Evolutionary conservation across 768 basidiomycete genomes (phyloP), one percentile per base, ranked within the genome.

Genomic region (Pulveroboletus sp.): DNA sequence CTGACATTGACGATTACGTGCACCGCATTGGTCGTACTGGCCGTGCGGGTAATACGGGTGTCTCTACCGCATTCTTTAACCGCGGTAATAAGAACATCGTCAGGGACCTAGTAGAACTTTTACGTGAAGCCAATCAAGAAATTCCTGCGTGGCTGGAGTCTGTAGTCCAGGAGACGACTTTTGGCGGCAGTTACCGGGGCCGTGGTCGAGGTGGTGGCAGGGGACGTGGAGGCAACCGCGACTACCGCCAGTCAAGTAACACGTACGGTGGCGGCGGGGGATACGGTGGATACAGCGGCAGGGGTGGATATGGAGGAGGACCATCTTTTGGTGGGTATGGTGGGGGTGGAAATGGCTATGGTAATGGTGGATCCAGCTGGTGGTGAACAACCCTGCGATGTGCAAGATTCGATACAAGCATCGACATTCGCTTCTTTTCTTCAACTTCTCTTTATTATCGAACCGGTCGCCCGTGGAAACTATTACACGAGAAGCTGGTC

Each of bases 1-100:
- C 88, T 52, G 97, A 98, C 72, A 94, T 99, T 55, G 97, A 98
- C 64, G 97, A 99, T 70, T 99, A 98, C 71, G 94, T 98, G 39
- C 94, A 98, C 67, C 94, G 93, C 63, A 95, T 94, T 61, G 93
- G 93, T 76, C 89, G 94, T 76, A 95, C 94, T 13, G 97, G 97
- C 38, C 94, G 97, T 81, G 97, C 97, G 9, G 97, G 97, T 42
- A 99, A 99, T 76, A 91, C 88, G 11, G 97, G 97, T 76, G 79
- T 85, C 56, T 86, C 89, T 21, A 99, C 97, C 13, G 93, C 95
- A 6, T 98, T 99, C 79, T 92, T 92, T 78, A 93, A 93, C 66
- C 81, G 91, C 13, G 87, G 88, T 45, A 97, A 97, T 75, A 86
- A 85, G 68, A 88, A 89, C 67, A 94, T 97, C 52, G 92, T 89